Conservation (phyloP, 345 rosid species). For the Abelmoschus esculentus region DNA sequence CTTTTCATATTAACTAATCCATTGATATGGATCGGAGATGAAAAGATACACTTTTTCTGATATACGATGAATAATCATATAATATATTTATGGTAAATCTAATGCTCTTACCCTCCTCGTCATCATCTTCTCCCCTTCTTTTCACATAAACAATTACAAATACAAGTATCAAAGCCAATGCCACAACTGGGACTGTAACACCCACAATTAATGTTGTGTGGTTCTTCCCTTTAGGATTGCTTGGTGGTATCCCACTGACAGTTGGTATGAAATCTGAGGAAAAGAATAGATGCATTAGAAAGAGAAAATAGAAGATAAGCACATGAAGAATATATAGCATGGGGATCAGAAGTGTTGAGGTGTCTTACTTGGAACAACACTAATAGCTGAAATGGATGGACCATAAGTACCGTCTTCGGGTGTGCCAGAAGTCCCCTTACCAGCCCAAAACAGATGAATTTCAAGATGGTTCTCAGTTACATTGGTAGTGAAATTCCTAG, state of each 20-base stretch:
- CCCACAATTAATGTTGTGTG: constrained; percentile 19
- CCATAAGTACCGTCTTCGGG: constrained; percentile 49
- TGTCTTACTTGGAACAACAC: constrained; percentile 24
- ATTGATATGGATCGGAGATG: no score
- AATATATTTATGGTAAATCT: neutral
- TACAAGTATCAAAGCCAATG: constrained; percentile 10
- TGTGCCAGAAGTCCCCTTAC: constrained; percentile 50
- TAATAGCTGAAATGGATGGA: constrained; percentile 39
- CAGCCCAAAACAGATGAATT: constrained; percentile 65
- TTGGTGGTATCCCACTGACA: neutral
- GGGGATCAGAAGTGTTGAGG: neutral
- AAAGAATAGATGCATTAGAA: neutral
- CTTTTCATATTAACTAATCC: no score
- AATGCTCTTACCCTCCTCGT: constrained; percentile 20
- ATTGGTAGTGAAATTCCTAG: constrained; percentile 23
- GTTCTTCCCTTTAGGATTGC: constrained; percentile 11
- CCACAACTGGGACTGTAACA: constrained; percentile 11
- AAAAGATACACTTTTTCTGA: no score
- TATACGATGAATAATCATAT: no score
- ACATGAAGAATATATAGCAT: neutral
- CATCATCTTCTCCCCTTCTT: neutral
- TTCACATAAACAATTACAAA: neutral
- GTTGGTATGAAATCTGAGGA: constrained; percentile 19
- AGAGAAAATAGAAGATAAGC: neutral
- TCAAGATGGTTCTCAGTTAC: constrained; percentile 45